phyloP scores from a whole-genome alignment of 352 stramenopile genomes.

The Phytophthora sansomeana region DNA sequence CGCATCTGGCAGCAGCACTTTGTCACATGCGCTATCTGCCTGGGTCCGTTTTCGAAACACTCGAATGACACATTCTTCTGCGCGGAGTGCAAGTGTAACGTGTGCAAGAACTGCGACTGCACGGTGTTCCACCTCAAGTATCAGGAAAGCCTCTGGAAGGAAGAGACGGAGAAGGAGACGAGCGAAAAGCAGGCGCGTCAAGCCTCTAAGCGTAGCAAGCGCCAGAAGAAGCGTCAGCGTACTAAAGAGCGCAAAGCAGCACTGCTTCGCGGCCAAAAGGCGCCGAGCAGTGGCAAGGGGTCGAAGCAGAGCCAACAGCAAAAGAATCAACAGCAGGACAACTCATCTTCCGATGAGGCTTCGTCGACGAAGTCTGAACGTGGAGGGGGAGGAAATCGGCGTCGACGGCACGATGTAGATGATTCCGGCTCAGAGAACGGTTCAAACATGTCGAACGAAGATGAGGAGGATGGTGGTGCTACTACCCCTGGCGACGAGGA shows the following conservation, averaged over 20 bases:
- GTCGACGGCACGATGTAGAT: slow-evolving; percentile 57
- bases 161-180: slow-evolving; percentile 93
- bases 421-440: slow-evolving; percentile 70
- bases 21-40: slow-evolving; percentile 97
- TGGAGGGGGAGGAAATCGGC: slow-evolving; percentile 34
- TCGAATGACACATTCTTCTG: slow-evolving; percentile 96
- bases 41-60: slow-evolving; percentile 95
- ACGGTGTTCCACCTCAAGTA: slow-evolving; percentile 98
- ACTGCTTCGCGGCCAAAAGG: slow-evolving; percentile 52
- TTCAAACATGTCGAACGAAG: slow-evolving; percentile 55
- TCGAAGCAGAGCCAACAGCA: slow-evolving; percentile 46
- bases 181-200: slow-evolving; percentile 91
- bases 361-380: slow-evolving; percentile 48
- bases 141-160: slow-evolving; percentile 95
- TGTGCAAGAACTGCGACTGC: slow-evolving; percentile 98
- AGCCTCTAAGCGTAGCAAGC: slow-evolving; percentile 86
- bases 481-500: slow-evolving; percentile 46
- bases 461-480: slow-evolving; percentile 47
- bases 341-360: slow-evolving; percentile 68
- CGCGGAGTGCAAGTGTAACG: slow-evolving; percentile 98
- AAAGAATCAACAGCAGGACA: slow-evolving; percentile 50
- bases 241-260: slow-evolving; percentile 87
- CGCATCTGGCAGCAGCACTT: slow-evolving; percentile 99
- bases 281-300: slow-evolving; percentile 35
- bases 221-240: slow-evolving; percentile 85